Percentiles rank a stretch among this genome's conserved stretches.
Evolutionary conservation across 768 basidiomycete genomes (phyloP).

Genomic region (Coprinellus aureogranulatus): DNA sequence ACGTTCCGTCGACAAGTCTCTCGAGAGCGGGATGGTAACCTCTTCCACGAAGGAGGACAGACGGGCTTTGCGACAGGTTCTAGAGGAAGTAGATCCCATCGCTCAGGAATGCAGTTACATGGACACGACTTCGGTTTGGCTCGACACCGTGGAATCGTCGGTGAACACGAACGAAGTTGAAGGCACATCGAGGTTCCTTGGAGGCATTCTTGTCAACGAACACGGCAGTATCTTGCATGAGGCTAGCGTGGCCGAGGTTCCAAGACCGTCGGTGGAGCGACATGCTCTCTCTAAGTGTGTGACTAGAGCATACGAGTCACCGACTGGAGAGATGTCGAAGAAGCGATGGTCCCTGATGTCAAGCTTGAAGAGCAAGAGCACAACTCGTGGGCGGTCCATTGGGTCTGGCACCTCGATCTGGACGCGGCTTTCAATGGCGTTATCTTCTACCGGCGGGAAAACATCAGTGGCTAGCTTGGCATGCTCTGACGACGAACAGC

Average conservation of each 20-base stretch:
- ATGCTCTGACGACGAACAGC: background rate
- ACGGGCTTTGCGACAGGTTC: background rate
- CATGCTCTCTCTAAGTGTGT: background rate
- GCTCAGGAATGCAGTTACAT: background rate
- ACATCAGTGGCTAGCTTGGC: background rate
- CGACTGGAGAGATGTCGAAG: background rate
- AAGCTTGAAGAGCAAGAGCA: constrained; percentile 4
- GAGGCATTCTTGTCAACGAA: constrained; percentile 1
- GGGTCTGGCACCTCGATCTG: constrained; percentile 2
- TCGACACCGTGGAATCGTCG: constrained; percentile 10
- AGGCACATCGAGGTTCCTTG: background rate
- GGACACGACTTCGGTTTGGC: background rate
- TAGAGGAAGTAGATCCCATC: background rate
- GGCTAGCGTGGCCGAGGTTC: too few species aligned
- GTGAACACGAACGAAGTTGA: constrained; percentile 5
- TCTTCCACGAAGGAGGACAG: background rate
- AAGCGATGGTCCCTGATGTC: constrained; percentile 8
- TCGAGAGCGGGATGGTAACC: background rate
- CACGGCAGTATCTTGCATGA: background rate
- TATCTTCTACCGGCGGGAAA: background rate
- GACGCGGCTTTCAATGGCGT: background rate
- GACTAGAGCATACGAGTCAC: background rate
- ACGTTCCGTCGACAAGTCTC: background rate
- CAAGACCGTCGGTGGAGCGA: background rate
- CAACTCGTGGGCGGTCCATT: background rate